Evolutionary conservation across 176 grass and related monocot species (phyloP).

Genomic region (Carex pumila): DNA sequence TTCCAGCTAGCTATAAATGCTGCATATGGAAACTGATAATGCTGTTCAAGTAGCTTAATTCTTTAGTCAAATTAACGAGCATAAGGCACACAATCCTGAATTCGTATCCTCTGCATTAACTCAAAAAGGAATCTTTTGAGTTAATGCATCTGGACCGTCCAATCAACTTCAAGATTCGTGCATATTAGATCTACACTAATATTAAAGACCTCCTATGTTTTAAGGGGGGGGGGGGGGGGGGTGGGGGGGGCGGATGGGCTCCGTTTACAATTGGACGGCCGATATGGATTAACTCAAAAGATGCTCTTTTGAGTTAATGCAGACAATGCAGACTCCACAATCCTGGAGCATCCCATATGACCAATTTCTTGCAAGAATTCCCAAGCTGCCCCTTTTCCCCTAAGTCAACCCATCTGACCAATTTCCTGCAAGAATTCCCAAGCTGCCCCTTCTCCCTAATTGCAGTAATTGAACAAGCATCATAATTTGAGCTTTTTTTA

Average conservation of each 20-base stretch:
- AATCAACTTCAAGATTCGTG: too few species aligned
- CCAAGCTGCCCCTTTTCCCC: not conserved
- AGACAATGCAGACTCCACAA: not conserved
- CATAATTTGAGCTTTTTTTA: not conserved
- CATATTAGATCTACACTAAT: too few species aligned
- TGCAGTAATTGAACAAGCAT: not conserved
- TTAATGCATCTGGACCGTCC: too few species aligned
- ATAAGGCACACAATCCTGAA: not conserved
- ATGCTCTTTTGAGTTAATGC: too few species aligned
- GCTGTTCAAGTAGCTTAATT: not conserved
- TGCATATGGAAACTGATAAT: not conserved
- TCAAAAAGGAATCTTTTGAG: too few species aligned
- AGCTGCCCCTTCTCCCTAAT: not conserved
- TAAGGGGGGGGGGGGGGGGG: too few species aligned
- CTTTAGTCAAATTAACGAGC: not conserved
- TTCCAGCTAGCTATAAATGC: not conserved
- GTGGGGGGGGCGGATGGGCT: too few species aligned
- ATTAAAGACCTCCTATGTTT: too few species aligned
- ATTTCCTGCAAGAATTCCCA: not conserved
- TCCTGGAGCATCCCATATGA: not conserved
- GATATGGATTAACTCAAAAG: too few species aligned
- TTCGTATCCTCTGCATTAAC: too few species aligned
- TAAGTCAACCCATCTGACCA: not conserved
- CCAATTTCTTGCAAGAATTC: slow-evolving; percentile 1
- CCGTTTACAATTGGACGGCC: too few species aligned